A percentile compares a stretch with the other conserved stretches of the same genome.
phyloP scores from a whole-genome alignment of 2,329 filamentous ascomycete species.

The Metarhizium brunneum region DNA sequence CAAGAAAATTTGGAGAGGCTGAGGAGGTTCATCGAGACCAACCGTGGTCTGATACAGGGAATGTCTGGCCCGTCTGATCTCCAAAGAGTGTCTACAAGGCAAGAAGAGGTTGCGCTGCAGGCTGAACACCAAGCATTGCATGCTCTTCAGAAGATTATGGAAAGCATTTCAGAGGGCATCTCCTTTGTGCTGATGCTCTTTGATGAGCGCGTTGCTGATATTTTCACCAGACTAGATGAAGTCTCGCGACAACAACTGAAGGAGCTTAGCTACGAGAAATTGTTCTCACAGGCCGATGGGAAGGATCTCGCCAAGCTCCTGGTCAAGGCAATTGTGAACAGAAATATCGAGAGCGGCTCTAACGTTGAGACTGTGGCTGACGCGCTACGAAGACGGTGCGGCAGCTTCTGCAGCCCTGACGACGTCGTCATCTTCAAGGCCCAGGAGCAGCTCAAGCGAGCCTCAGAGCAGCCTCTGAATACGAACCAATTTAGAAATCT shows the following conservation, averaged over 20 bases:
- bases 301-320: slow-evolving; percentile 87
- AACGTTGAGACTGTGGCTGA: slow-evolving; percentile 98
- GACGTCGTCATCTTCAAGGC: slow-evolving; percentile 98
- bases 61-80: slow-evolving; percentile 83
- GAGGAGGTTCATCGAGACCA: slow-evolving; percentile 74
- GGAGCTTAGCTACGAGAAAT: slow-evolving; percentile 74
- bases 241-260: slow-evolving; percentile 58
- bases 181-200: slow-evolving; percentile 93
- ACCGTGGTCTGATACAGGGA: slow-evolving; percentile 86
- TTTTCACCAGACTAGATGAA: slow-evolving; percentile 67
- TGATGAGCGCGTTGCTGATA: slow-evolving; percentile 85
- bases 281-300: slow-evolving; percentile 72
- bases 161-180: slow-evolving; percentile 89
- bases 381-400: slow-evolving; percentile 82
- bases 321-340: slow-evolving; percentile 95
- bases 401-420: slow-evolving; percentile 94
- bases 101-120: slow-evolving; percentile 86
- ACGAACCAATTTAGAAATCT: slow-evolving; percentile 68
- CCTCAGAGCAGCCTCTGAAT: slow-evolving; percentile 67
- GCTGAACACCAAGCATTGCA: slow-evolving; percentile 90
- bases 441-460: slow-evolving; percentile 86
- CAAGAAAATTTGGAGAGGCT: slow-evolving; percentile 76
- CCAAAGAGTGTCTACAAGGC: slow-evolving; percentile 66
- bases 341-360: slow-evolving; percentile 91
- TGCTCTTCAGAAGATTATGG: slow-evolving; percentile 75